These are phyloP conservation scores for Claviceps sorghi DNA, from an alignment of 2,329 filamentous ascomycete species.

Conservation along the genomic window DNA sequence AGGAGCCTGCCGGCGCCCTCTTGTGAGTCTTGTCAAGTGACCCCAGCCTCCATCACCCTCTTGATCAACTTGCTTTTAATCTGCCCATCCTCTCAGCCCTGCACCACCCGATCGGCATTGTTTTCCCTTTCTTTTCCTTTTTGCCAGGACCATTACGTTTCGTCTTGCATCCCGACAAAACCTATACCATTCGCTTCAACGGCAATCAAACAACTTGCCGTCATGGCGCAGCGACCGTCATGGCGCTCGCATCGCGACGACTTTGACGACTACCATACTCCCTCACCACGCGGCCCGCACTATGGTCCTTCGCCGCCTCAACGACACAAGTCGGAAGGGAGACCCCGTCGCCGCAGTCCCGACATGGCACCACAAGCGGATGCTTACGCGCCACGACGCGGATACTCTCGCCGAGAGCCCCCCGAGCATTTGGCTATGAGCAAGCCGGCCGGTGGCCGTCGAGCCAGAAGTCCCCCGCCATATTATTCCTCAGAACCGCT, in stretches of 20 bases:
- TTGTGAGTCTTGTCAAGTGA: too few species aligned
- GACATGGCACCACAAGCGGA: constrained; percentile 5
- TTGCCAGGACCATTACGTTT: background rate
- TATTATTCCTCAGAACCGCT: constrained; percentile 5
- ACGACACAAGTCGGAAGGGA: constrained; percentile 12
- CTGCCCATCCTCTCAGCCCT: background rate
- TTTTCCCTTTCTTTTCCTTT: background rate
- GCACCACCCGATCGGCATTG: background rate
- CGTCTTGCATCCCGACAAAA: background rate
- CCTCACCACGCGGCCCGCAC: background rate
- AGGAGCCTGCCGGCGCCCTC: background rate
- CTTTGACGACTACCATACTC: constrained; percentile 12
- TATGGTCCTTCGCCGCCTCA: constrained; percentile 8
- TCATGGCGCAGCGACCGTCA: constrained; percentile 9
- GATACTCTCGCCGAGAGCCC: constrained; percentile 4
- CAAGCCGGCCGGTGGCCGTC: constrained; percentile 1
- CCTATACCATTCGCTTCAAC: background rate
- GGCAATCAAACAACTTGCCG: background rate
- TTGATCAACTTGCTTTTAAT: background rate
- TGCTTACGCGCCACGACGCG: constrained; percentile 6
- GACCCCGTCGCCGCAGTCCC: constrained; percentile 8
- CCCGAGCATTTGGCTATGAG: constrained; percentile 2
- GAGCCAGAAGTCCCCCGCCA: constrained; percentile 7
- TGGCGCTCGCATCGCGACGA: constrained; percentile 15
- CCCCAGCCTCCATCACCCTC: background rate